These are phyloP conservation scores for Prunus fruticosa DNA, from an alignment of 306 rosid genomes.

Conservation along the genomic window DNA sequence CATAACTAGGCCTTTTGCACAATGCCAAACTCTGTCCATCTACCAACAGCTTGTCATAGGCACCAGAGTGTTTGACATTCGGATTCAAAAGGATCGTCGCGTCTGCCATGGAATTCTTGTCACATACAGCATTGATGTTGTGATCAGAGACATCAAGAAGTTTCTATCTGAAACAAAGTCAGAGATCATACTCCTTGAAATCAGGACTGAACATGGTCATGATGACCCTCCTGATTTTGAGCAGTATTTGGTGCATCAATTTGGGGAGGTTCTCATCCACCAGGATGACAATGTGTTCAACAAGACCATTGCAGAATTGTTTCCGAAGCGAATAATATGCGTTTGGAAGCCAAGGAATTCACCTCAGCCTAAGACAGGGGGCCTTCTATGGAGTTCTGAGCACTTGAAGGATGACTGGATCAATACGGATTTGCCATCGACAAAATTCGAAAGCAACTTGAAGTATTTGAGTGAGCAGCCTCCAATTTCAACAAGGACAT, in stretches of 20 bases:
- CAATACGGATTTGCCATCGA: conserved; percentile 81
- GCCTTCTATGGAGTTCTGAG: conserved; percentile 54
- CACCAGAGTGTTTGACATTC: conserved; percentile 60
- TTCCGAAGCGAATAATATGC: conserved; percentile 71
- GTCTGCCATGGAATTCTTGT: conserved; percentile 80
- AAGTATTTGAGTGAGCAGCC: conserved; percentile 65
- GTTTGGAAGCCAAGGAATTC: conserved; percentile 83
- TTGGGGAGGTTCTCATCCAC: conserved; percentile 59
- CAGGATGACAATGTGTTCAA: conserved; percentile 65
- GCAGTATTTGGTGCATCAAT: conserved; percentile 42
- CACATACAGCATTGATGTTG: conserved; percentile 59
- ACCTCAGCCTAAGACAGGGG: conserved; percentile 51
- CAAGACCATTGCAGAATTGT: conserved; percentile 55
- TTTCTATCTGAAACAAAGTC: conserved; percentile 60
- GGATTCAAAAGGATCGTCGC: conserved; percentile 54
- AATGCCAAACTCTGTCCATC: conserved; percentile 73
- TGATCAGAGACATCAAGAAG: conserved; percentile 51
- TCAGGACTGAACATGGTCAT: conserved; percentile 77
- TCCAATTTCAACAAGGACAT: conserved; percentile 54
- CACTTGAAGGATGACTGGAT: conserved; percentile 76
- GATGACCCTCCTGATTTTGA: conserved; percentile 76
- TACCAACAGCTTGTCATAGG: conserved; percentile 62
- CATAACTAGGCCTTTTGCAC: conserved; percentile 82
- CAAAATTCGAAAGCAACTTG: conserved; percentile 72
- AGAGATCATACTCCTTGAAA: conserved; percentile 73